Evolutionary conservation across 2,329 filamentous ascomycete species (phyloP), one percentile per base, ranked within the genome.

Genomic region (Colletotrichum trifolii): DNA sequence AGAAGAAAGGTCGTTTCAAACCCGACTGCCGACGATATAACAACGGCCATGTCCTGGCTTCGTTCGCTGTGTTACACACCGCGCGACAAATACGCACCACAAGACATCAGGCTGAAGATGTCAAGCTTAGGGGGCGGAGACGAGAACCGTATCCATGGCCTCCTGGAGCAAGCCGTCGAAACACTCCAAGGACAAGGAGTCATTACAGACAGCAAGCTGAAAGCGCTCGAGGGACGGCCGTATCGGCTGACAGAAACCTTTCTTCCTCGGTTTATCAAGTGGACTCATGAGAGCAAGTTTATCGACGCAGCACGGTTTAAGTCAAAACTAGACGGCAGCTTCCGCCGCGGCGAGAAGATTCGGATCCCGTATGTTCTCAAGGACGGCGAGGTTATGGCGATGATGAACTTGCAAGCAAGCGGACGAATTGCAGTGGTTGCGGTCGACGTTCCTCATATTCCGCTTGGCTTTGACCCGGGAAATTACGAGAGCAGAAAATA

Each of bases 401-500:
- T 91, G 60, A 82, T 88, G 45, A 91, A 91, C 69, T 75, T 94
- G 59, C 84, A 89, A 66, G 86, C 87, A 1, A 74, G 83, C 54
- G 85, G 86, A 4, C 82, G 85, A 45, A 79, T 93, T 46, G 79
- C 73, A 13, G 72, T 91, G 7, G 77, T 82, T 4, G 80, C 86
- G 0, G 72, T 82, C 2, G 80, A 89, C 45, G 83, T 91, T 6
- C 87, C 87, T 1, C 71, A 83, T 54, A 87, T 91, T 36, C 88
- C 89, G 2, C 89, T 91, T 73, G 91, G 91, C 1, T 91, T 93
- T 71, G 85, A 87, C 57, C 89, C 89, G 8, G 87, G 87, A 13
- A 88, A 91, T 68, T 94, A 94, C 75, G 87, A 91, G 71, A 90
- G 88, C 25, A 84, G 90, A 60, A 87, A 87, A 63, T 89, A 90